phyloP scores from a whole-genome alignment of 345 rosid species.

The Anastatica hierochuntica region DNA sequence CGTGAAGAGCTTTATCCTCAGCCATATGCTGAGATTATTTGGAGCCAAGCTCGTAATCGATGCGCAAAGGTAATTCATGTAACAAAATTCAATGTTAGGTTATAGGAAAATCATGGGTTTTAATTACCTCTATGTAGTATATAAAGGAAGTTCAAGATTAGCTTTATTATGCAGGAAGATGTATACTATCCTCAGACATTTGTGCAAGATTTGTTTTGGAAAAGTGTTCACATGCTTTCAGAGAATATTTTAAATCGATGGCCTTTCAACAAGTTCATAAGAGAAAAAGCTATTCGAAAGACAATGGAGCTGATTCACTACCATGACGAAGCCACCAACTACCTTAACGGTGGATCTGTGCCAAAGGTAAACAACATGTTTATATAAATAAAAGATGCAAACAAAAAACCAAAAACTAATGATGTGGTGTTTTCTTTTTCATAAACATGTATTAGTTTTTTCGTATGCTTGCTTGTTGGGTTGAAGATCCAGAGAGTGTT shows the following conservation, averaged over 20 bases:
- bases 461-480: slow-evolving; percentile 54
- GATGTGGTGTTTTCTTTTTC: too few species aligned
- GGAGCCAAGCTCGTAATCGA: slow-evolving; percentile 32
- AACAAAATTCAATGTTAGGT: too few species aligned
- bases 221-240: slow-evolving; percentile 12
- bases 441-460: slow-evolving; percentile 2
- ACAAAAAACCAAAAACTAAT: too few species aligned
- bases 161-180: slow-evolving; percentile 30
- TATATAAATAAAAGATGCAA: too few species aligned
- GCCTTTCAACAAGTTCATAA: slow-evolving; percentile 29
- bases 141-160: background rate
- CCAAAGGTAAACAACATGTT: slow-evolving; percentile 25
- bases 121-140: too few species aligned
- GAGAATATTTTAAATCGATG: slow-evolving; percentile 29
- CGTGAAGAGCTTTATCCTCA: slow-evolving; percentile 37
- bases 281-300: slow-evolving; percentile 24
- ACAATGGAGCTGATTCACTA: slow-evolving; percentile 34
- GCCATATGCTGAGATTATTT: slow-evolving; percentile 27
- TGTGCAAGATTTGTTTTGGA: slow-evolving; percentile 32
- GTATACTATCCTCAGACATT: slow-evolving; percentile 28
- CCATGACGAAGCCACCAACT: slow-evolving; percentile 30
- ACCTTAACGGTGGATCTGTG: slow-evolving; percentile 30
- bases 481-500: slow-evolving; percentile 43
- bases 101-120: too few species aligned
- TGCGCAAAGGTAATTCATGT: slow-evolving; percentile 29